Conservation (phyloP, 1,284 basidiomycete genomes). For the Uromyces viciae-fabae region DNA sequence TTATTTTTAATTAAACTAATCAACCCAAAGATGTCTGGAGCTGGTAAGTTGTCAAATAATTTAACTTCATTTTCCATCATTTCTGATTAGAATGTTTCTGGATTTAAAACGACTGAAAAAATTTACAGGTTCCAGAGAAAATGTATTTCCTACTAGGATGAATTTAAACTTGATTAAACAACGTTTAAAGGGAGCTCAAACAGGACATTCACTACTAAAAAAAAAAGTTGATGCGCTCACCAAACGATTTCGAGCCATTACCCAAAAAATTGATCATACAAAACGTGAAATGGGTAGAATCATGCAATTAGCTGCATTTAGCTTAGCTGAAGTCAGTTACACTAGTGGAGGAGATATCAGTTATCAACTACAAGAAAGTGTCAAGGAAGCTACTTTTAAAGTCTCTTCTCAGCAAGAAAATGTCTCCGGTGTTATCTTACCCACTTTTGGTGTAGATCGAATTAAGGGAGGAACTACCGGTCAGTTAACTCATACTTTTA, state of each 20-base stretch:
- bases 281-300: constrained; percentile 99
- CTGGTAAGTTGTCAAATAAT: neutral
- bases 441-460: constrained; percentile 86
- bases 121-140: constrained; percentile 26
- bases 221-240: constrained; percentile 96
- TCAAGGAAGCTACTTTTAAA: constrained; percentile 73
- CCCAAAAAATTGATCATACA: constrained; percentile 70
- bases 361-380: constrained; percentile 78
- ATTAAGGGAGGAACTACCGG: constrained; percentile 61
- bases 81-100: neutral
- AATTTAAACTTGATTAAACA: constrained; percentile 83
- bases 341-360: constrained; percentile 88
- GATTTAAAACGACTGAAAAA: neutral
- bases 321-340: constrained; percentile 96
- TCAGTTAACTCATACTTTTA: constrained; percentile 58
- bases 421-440: constrained; percentile 94
- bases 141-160: constrained; percentile 54
- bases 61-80: neutral
- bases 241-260: constrained; percentile 67
- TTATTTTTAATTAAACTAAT: too few relatives aligned
- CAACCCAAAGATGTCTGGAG: constrained; percentile 20
- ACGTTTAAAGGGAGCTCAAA: constrained; percentile 86
- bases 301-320: constrained; percentile 97
- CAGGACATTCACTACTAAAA: constrained; percentile 86
- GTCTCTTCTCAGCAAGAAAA: constrained; percentile 97